Conservation (phyloP, 352 stramenopile genomes). For the Globisporangium carolinianum region DNA sequence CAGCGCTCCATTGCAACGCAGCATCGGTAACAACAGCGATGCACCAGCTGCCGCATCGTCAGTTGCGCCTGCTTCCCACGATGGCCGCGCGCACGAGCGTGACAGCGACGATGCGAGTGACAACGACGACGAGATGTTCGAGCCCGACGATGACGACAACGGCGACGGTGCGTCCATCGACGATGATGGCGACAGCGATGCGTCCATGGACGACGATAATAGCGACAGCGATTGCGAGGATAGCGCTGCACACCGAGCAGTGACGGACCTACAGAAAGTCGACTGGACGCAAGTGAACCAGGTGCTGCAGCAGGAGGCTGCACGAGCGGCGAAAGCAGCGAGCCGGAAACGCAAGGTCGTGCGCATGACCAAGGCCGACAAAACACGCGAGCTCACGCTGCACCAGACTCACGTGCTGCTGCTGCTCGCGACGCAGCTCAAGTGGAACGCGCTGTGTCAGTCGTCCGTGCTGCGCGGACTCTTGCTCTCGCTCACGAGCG, state of each 20-base stretch:
- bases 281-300: constrained; percentile 71
- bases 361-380: constrained; percentile 60
- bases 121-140: constrained; percentile 1
- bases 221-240: constrained; percentile 5
- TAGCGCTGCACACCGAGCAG: constrained; percentile 2
- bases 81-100: neutral
- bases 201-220: constrained; percentile 10
- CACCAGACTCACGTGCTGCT: constrained; percentile 70
- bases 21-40: too few species aligned
- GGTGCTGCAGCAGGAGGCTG: constrained; percentile 26
- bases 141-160: constrained; percentile 17
- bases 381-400: constrained; percentile 45
- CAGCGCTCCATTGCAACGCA: too few species aligned
- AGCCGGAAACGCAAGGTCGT: constrained; percentile 26
- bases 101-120: neutral
- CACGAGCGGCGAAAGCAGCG: constrained; percentile 9
- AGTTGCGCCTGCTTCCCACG: too few species aligned
- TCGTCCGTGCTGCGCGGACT: constrained; percentile 42
- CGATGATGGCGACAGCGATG: constrained; percentile 5
- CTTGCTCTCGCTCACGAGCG: constrained; percentile 50
- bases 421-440: constrained; percentile 37
- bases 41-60: neutral
- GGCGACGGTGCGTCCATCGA: constrained; percentile 4
- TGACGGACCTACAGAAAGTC: constrained; percentile 31
- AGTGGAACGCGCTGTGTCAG: constrained; percentile 36